Conservation (phyloP, 345 rosid species). For the Brassica napus region Da-Ae NC_063452.1:58382001-58382500, state of each 20-base stretch:
- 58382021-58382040: too few relatives aligned
- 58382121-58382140: neutral
- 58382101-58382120: neutral
- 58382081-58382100: neutral
- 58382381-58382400: slow-evolving; percentile 81
- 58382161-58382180: slow-evolving; percentile 86
- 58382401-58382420: slow-evolving; percentile 89
- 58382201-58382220: slow-evolving; percentile 80
- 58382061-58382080: neutral
- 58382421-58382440: slow-evolving; percentile 3
- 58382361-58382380: slow-evolving; percentile 66
- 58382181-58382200: slow-evolving; percentile 93
- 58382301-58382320: slow-evolving; percentile 46
- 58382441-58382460: neutral
- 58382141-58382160: slow-evolving; percentile 37
- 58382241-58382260: slow-evolving; percentile 34
- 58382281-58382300: slow-evolving; percentile 73
- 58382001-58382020: too few relatives aligned
- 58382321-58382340: slow-evolving; percentile 43
- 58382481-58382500: too few relatives aligned
- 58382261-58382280: slow-evolving; percentile 15
- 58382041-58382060: neutral
- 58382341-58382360: slow-evolving; percentile 13
- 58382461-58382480: neutral
- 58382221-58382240: slow-evolving; percentile 45